phyloP scores from a whole-genome alignment of 768 basidiomycete species.

The Kwoniella sp. region DNA sequence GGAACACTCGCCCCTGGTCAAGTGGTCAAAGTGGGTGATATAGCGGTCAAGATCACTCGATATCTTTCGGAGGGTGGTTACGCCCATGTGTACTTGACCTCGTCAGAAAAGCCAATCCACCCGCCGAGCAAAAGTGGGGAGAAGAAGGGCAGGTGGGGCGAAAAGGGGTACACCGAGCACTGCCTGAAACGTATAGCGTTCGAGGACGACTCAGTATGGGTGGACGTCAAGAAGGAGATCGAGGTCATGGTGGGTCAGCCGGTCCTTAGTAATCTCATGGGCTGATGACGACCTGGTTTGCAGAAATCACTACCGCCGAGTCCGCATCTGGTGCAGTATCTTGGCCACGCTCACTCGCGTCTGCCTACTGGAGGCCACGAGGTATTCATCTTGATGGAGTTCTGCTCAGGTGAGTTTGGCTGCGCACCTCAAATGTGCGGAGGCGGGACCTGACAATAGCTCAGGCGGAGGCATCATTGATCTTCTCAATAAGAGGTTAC shows the following conservation, averaged over 20 bases:
- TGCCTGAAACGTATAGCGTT: slow-evolving; percentile 96
- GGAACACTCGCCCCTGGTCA: slow-evolving; percentile 63
- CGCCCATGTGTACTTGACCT: slow-evolving; percentile 94
- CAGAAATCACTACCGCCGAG: slow-evolving; percentile 87
- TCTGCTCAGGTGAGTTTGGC: slow-evolving; percentile 67
- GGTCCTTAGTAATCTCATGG: background rate
- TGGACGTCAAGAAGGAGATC: slow-evolving; percentile 94
- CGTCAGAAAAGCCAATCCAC: slow-evolving; percentile 71
- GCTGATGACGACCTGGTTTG: slow-evolving; percentile 22
- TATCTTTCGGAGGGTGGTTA: slow-evolving; percentile 98
- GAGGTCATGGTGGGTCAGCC: slow-evolving; percentile 80
- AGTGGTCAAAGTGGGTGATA: slow-evolving; percentile 73
- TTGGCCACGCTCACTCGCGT: slow-evolving; percentile 88
- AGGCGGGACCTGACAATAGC: slow-evolving; percentile 15
- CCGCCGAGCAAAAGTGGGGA: slow-evolving; percentile 27
- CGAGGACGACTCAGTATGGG: slow-evolving; percentile 78
- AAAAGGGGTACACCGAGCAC: slow-evolving; percentile 83
- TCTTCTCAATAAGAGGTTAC: slow-evolving; percentile 95
- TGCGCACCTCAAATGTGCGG: background rate
- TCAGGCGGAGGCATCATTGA: slow-evolving; percentile 97
- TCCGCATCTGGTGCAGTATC: slow-evolving; percentile 90
- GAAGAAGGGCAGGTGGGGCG: slow-evolving; percentile 40
- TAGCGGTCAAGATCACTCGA: slow-evolving; percentile 83
- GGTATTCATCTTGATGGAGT: slow-evolving; percentile 99
- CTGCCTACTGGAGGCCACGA: slow-evolving; percentile 80